Conservation (phyloP, 2,329 filamentous ascomycete species). For the Cladophialophora yegresii region DNA sequence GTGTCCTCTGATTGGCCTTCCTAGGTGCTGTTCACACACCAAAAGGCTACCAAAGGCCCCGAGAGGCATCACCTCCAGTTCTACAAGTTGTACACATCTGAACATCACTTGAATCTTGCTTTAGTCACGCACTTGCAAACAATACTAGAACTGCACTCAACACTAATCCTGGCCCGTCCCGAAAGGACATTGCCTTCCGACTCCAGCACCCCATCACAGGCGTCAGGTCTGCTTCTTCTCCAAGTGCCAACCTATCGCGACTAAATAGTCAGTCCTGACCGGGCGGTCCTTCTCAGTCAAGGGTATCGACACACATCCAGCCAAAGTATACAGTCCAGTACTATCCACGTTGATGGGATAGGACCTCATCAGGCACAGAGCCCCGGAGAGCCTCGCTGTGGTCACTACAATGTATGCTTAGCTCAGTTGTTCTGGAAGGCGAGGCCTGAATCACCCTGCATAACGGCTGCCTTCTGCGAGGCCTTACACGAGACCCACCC, state of each 20-base stretch:
- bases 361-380: background rate
- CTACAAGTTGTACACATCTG: background rate
- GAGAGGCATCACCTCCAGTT: background rate
- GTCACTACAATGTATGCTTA: background rate
- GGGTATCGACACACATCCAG: background rate
- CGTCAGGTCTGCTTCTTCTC: background rate
- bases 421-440: background rate
- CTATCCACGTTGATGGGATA: background rate
- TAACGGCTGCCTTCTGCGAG: background rate
- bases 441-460: conserved; percentile 4
- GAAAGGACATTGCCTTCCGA: background rate
- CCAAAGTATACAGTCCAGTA: background rate
- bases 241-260: background rate
- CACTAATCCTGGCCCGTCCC: background rate
- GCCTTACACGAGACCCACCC: background rate
- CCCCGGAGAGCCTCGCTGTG: background rate
- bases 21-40: background rate
- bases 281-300: background rate
- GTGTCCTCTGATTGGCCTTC: conserved; percentile 3
- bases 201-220: background rate
- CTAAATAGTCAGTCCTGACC: background rate
- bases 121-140: background rate
- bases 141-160: background rate
- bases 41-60: conserved; percentile 18
- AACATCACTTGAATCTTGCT: background rate